Base-by-base conservation (phyloP, 1,139 yeast species). In the Magnusiomyces clavatus region DNA sequence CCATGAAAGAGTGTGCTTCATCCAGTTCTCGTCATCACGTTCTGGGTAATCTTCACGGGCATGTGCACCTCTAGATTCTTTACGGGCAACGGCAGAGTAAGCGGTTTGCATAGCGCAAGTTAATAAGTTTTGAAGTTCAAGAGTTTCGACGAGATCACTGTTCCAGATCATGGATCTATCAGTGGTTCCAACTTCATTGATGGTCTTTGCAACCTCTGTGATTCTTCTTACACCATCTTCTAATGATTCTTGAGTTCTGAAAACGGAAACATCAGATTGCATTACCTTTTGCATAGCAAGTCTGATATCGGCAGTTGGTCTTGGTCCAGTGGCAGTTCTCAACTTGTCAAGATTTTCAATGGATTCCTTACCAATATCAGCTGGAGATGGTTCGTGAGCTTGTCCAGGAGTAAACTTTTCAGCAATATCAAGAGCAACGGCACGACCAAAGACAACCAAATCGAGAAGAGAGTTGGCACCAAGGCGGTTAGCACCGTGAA, bases 121-220 rank as follows among this genome's bases (percentile, higher is more conserved):
- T 69, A 92, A 78, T 77, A 92, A 80, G 83, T 92, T 92, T 74
- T 90, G 97, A 70, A 92, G 79, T 74, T 92, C 98, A 65, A 92
- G 78, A 53, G 97, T 87, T 77, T 92, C 98, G 54, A 90, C 95
- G 69, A 92, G 77, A 69, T 92, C 98, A 52, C 95, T 83, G 78
- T 92, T 88, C 98, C 98, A 92, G 69, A 92, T 90, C 97, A 92
- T 88, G 38, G 97, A 88, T 74, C 96, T 83, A 72, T 92, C 98
- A 60, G 92, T 81, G 60, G 95, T 88, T 69, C 86, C 86, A 60
- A 92, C 82, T 61, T 81, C 78, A 55, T 76, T 75, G 67, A 88
- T 83, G 42, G 84, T 71, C 64, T 78, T 75, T 73, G 90, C 97
- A 60, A 92, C 86, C 55, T 73, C 81, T 57, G 76, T 75, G 67